Evolutionary conservation across 176 grass and related monocot species (phyloP).

Genomic region (Themeda triandra): DNA sequence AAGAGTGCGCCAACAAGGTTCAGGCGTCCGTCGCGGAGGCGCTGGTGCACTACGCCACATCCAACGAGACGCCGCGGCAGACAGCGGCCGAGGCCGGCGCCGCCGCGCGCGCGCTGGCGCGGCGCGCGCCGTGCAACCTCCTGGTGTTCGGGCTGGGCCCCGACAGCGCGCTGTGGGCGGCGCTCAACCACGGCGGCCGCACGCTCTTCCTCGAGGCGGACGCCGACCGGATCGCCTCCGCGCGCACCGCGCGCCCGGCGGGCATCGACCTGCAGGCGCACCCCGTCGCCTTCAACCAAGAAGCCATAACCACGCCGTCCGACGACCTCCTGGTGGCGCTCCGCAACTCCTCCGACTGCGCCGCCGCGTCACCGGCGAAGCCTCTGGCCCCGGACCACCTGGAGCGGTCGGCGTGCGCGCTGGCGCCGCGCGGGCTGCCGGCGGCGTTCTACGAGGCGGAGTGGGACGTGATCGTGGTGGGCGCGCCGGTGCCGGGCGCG

Average conservation of each 20-base stretch:
- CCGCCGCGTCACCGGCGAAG: background rate
- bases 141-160: constrained; percentile 65
- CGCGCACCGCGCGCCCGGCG: constrained; percentile 19
- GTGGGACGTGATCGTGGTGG: constrained; percentile 74
- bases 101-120: constrained; percentile 35
- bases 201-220: constrained; percentile 72
- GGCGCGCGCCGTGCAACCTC: constrained; percentile 62
- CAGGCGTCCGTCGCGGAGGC: constrained; percentile 27
- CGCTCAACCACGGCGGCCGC: constrained; percentile 76
- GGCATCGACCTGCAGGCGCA: constrained; percentile 33
- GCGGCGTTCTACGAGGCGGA: constrained; percentile 52
- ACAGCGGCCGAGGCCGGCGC: constrained; percentile 39
- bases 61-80: constrained; percentile 36
- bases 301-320: background rate
- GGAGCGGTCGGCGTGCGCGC: constrained; percentile 35
- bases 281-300: constrained; percentile 18
- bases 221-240: constrained; percentile 20
- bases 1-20: constrained; percentile 20
- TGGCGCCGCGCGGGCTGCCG: constrained; percentile 59
- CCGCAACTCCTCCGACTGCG: constrained; percentile 26
- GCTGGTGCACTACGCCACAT: constrained; percentile 57
- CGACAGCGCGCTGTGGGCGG: constrained; percentile 58
- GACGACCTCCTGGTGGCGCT: constrained; percentile 28
- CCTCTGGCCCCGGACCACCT: constrained; percentile 14
- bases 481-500: constrained; percentile 46